phyloP scores from a whole-genome alignment of 2,329 filamentous ascomycete genomes.

The Fusarium albidum region DNA sequence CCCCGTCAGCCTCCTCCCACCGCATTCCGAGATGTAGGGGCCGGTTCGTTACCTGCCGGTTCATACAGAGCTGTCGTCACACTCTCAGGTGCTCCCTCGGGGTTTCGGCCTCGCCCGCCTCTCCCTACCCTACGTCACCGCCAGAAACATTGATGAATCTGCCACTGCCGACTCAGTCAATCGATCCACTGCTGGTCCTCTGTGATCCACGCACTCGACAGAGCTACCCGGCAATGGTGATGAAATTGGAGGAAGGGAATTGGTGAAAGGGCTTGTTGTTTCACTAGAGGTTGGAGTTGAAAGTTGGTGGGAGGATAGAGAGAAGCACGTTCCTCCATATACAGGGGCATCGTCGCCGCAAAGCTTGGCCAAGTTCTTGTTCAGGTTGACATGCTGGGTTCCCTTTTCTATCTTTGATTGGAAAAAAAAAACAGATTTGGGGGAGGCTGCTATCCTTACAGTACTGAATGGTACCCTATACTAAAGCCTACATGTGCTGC shows the following conservation, averaged over 20 bases:
- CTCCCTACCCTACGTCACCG: constrained; percentile 33
- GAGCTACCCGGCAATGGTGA: neutral
- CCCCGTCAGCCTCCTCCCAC: constrained; percentile 12
- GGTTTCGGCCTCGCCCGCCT: constrained; percentile 14
- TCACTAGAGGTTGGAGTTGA: neutral
- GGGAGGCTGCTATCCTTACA: neutral
- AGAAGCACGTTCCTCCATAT: constrained; percentile 18
- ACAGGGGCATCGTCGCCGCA: constrained; percentile 23
- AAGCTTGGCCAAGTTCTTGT: constrained; percentile 20
- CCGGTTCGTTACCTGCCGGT: constrained; percentile 30
- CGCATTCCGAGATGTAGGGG: neutral
- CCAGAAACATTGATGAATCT: constrained; percentile 1
- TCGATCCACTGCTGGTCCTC: neutral
- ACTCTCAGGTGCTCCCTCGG: constrained; percentile 23
- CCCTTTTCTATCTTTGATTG: constrained; percentile 13
- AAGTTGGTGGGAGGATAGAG: neutral
- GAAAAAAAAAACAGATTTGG: constrained; percentile 14
- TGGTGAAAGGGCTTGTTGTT: neutral
- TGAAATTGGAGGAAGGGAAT: constrained; percentile 1
- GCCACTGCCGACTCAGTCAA: constrained; percentile 3
- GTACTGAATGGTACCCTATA: constrained; percentile 29
- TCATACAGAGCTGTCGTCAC: constrained; percentile 32
- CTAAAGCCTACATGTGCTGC: constrained; percentile 22
- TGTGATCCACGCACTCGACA: too few relatives aligned
- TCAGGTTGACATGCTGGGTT: constrained; percentile 6